Evolutionary conservation across 352 stramenopile species (phyloP).

Genomic region (Globisporangium paddicum): DNA sequence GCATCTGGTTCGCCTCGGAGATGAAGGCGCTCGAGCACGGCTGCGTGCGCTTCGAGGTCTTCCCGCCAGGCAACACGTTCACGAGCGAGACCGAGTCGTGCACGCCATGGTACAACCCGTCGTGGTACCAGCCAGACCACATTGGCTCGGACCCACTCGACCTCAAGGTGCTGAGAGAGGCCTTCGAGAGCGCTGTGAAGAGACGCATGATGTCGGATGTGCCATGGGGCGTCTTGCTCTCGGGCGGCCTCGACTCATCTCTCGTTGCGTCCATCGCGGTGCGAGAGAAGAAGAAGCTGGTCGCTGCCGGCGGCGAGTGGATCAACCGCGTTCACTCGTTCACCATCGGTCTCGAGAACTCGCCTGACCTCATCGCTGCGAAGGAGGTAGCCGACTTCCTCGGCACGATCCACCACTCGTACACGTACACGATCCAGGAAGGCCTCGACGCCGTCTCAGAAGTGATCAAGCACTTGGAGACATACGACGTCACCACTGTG

Average conservation of each 20-base stretch:
- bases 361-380: slow-evolving; percentile 94
- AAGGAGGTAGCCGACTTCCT: slow-evolving; percentile 97
- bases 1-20: slow-evolving; percentile 95
- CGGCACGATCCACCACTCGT: slow-evolving; percentile 97
- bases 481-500: slow-evolving; percentile 98
- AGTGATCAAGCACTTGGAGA: slow-evolving; percentile 98
- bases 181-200: slow-evolving; percentile 94
- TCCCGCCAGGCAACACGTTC: slow-evolving; percentile 90
- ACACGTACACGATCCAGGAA: slow-evolving; percentile 99
- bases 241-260: slow-evolving; percentile 96
- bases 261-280: slow-evolving; percentile 96
- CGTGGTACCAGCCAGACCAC: slow-evolving; percentile 86
- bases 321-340: slow-evolving; percentile 97
- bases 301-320: slow-evolving; percentile 73
- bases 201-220: slow-evolving; percentile 99
- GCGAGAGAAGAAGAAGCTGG: slow-evolving; percentile 88
- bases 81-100: slow-evolving; percentile 88
- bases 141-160: slow-evolving; percentile 63
- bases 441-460: slow-evolving; percentile 96
- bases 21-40: slow-evolving; percentile 95
- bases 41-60: slow-evolving; percentile 83
- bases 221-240: slow-evolving; percentile 97
- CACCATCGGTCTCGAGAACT: slow-evolving; percentile 95
- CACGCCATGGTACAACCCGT: slow-evolving; percentile 93
- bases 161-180: slow-evolving; percentile 70